Percentiles rank a stretch among this genome's conserved stretches.
phyloP scores from a whole-genome alignment of 2,329 filamentous ascomycete genomes.

The Cercospora sojina region DNA sequence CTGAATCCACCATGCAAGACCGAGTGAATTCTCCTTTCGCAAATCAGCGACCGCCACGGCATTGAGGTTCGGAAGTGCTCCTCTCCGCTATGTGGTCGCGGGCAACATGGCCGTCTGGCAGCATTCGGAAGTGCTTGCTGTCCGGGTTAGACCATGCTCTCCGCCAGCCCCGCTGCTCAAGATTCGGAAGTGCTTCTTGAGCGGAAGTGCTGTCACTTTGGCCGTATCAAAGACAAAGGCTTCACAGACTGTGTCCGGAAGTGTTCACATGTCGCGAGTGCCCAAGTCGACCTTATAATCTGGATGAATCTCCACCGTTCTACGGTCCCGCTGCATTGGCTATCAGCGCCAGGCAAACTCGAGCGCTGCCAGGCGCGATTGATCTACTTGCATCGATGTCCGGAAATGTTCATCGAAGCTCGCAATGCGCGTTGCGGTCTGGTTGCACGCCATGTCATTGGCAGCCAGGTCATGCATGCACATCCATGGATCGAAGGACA shows the following conservation, averaged over 20 bases:
- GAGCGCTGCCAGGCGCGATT: neutral
- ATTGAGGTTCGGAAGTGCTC: conserved; percentile 12
- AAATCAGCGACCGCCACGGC: neutral
- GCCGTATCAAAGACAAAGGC: neutral
- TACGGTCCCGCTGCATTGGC: neutral
- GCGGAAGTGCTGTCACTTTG: neutral
- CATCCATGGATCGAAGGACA: neutral
- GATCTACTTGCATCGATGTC: conserved; percentile 7
- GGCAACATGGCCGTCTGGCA: neutral
- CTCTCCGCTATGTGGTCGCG: neutral
- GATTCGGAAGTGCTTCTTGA: conserved; percentile 12
- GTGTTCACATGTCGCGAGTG: conserved; percentile 14
- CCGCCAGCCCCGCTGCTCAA: neutral
- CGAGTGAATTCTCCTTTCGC: neutral
- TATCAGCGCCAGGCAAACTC: neutral
- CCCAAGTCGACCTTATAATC: neutral
- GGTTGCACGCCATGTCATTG: neutral
- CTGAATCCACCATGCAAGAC: neutral
- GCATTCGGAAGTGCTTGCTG: conserved; percentile 18
- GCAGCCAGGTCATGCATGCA: neutral
- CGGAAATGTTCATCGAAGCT: conserved; percentile 20
- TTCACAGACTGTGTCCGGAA: conserved; percentile 18
- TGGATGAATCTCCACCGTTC: neutral
- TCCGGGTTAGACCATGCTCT: neutral
- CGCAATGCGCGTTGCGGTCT: neutral